Base-by-base conservation (phyloP, 306 rosid species). In the Bauhinia variegata region DNA sequence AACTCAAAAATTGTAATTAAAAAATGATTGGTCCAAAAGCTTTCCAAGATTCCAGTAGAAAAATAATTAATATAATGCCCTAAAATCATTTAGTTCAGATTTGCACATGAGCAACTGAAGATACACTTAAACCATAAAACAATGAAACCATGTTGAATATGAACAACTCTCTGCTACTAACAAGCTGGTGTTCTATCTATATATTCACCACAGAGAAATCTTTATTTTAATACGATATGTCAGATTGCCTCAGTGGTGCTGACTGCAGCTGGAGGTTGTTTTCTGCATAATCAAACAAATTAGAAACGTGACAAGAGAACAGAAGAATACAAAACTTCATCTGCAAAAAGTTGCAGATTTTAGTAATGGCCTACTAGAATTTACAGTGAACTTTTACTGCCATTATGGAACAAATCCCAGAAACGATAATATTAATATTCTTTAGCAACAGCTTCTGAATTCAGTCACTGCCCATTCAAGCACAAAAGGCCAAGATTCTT, bases 121-220 rank as follows among this genome's bases (percentile, higher is more conserved):
- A 5, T 34, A 36, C 12, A 66, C 60, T 53, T 78, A 13, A 66
- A 60, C 75, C 78, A 61, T 67, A 72, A 1, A 14, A 44, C 1
- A 44, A 13, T 44, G n/a, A 44, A 44, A 4, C 28, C 28, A 1
- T 23, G 28, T 23, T 23, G 2, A 23, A 23, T 23, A 23, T 23
- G 28, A 23, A 23, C 28, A 2, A 1, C 28, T 23, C 28, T 23
- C 28, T 23, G 28, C 28, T 23, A 23, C 2, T 1, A 23, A 23
- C 28, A 23, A 23, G 28, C 28, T n/a, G n/a, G n/a, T n/a, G n/a
- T n/a, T n/a, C n/a, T n/a, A n/a, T n/a, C n/a, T n/a, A n/a, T n/a
- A n/a, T n/a, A n/a, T n/a, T n/a, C n/a, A n/a, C n/a, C n/a, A n/a
- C n/a, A n/a, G n/a, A n/a, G n/a, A n/a, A n/a, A n/a, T n/a, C n/a